Base-by-base conservation (phyloP, 225 moss, liverwort and hornwort species). In the Straminergon stramineum region DNA sequence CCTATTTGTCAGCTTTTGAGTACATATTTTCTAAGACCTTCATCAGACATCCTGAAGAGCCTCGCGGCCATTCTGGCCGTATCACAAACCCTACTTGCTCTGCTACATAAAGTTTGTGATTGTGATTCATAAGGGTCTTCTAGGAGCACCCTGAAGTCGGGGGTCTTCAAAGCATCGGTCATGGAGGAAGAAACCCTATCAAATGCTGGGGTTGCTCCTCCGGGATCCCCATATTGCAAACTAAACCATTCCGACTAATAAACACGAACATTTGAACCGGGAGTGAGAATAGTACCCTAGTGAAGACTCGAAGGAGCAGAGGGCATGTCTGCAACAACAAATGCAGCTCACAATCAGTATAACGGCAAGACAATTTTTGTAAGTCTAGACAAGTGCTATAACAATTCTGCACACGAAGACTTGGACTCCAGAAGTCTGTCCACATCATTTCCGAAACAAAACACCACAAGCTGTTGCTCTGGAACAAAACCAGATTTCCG, bases 231-330 rank as follows among this genome's bases (percentile, higher is more conserved):
- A 87, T 9, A 43, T 55, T 32, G 39, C 53, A 78, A 87, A 55
- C n/a, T 30, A 39, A 64, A 56, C 41, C 23, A 41, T 15, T 55
- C n/a, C 67, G 43, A 60, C 71, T 58, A 58, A 45, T 70, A 82
- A 82, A 43, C 31, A 74, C 22, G n/a, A 79, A 80, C 12, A 41
- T 39, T 65, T 13, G 39, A 27, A 52, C 9, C 15, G 10, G 58
- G 56, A 91, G 45, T 66, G 75, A 70, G 70, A 67, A 61, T 12
- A 86, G 8, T 91, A 99, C 99, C 97, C 96, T 96, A 30, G 99
- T 97, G 86, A 99, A 99, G n/a, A 99, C 99, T 83, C 99, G 97
- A 51, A 99, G 95, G 58, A 99, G 96, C 81, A 99, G 94, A 62
- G 99, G 99, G 84, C 99, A 99, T 39, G 99, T 99, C 99, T 99